Conservation (phyloP, 345 rosid genomes). For the Salix dunnii region DNA sequence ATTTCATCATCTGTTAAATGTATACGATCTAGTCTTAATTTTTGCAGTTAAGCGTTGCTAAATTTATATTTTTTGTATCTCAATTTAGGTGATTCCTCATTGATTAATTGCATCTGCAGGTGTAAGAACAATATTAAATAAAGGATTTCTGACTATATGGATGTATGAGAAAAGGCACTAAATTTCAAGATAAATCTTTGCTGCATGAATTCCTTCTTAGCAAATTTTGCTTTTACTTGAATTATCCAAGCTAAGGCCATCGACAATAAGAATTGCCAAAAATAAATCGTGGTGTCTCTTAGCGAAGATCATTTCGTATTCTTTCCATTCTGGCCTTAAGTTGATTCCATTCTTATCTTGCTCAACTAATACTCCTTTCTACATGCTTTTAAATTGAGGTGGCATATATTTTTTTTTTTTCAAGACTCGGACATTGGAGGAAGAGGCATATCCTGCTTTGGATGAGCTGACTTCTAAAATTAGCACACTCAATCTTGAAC, state of each 20-base stretch:
- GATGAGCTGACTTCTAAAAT: constrained; percentile 78
- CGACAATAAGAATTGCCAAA: not conserved
- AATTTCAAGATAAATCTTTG: not conserved
- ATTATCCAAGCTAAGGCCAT: not conserved
- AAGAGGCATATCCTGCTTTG: constrained; percentile 79
- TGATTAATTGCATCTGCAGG: not conserved
- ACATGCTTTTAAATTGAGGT: not conserved
- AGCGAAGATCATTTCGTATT: not conserved
- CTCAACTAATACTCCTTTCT: not conserved
- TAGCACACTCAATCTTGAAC: constrained; percentile 69
- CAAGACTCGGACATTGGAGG: constrained; percentile 59
- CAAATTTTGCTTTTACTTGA: not conserved
- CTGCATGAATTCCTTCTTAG: not conserved
- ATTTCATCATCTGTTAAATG: too few species aligned
- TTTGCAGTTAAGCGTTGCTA: not conserved
- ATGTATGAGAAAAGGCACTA: not conserved
- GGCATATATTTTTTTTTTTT: not conserved
- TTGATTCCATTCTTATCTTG: too few species aligned
- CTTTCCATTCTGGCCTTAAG: not conserved
- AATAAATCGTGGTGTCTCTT: not conserved
- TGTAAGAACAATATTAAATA: not conserved
- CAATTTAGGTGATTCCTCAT: not conserved
- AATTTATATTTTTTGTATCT: not conserved
- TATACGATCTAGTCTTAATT: too few species aligned
- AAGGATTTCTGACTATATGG: not conserved